A percentile compares a stretch with the other conserved stretches of the same genome.
These are phyloP conservation scores for Dichotomopilus funicola DNA, from an alignment of 2,329 filamentous ascomycete species.

Conservation along the genomic window DNA sequence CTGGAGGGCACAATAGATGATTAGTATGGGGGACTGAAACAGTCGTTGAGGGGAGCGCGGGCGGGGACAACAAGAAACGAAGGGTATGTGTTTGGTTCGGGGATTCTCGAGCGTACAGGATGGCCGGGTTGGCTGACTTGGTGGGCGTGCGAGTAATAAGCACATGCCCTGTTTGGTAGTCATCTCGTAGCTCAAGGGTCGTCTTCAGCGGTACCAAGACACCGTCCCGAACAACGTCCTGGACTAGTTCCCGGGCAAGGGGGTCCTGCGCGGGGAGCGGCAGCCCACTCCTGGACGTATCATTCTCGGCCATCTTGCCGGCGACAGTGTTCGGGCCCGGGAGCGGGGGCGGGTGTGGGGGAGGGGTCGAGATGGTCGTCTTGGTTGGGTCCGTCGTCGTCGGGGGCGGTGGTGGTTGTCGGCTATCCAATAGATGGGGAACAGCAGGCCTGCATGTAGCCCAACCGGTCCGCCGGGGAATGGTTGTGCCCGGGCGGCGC, in stretches of 20 bases:
- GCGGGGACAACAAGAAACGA: no score
- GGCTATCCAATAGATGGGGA: no score
- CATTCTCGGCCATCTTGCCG: constrained; percentile 20
- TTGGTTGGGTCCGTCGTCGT: no score
- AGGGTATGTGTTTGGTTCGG: not conserved
- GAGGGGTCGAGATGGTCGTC: not conserved
- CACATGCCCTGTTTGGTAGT: constrained; percentile 53
- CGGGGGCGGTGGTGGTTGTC: no score
- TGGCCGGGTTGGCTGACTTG: constrained; percentile 63
- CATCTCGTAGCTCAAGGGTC: constrained; percentile 54
- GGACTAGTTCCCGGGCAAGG: constrained; percentile 29
- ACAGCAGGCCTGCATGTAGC: no score
- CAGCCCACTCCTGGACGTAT: constrained; percentile 15
- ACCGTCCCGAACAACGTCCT: constrained; percentile 35
- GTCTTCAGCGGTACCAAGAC: constrained; percentile 59
- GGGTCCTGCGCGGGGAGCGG: constrained; percentile 28
- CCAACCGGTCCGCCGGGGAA: not conserved
- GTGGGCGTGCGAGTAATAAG: constrained; percentile 68
- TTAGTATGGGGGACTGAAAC: no score
- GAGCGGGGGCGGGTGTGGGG: not conserved
- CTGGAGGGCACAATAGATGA: constrained; percentile 33
- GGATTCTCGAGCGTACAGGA: constrained; percentile 51
- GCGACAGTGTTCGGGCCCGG: not conserved
- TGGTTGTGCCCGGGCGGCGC: not conserved
- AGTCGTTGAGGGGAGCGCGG: no score